Conservation (phyloP, 2,329 filamentous ascomycete species). For the Botrytis deweyae region DNA sequence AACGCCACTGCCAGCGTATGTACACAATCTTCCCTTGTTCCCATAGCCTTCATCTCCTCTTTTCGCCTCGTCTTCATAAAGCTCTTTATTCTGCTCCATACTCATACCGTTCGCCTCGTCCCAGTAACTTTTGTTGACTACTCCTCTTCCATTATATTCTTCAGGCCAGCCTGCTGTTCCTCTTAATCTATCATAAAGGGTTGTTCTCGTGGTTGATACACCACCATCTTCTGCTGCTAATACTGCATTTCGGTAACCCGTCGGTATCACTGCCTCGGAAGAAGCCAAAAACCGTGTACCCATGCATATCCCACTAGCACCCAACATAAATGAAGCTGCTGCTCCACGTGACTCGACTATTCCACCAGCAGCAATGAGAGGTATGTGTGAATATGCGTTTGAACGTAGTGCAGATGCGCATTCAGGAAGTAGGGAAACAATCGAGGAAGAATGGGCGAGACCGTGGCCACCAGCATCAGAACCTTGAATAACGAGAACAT, state of each 20-base stretch:
- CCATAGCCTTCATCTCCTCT: constrained; percentile 55
- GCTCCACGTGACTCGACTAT: constrained; percentile 42
- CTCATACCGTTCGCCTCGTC: constrained; percentile 43
- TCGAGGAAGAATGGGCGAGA: constrained; percentile 35
- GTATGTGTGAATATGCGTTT: constrained; percentile 33
- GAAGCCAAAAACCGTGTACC: constrained; percentile 52
- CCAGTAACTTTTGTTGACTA: constrained; percentile 54
- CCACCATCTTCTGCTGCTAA: constrained; percentile 51
- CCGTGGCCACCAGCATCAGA: constrained; percentile 43
- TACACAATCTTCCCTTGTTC: constrained; percentile 53
- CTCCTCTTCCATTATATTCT: constrained; percentile 56
- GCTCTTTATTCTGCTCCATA: constrained; percentile 43
- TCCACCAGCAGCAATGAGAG: constrained; percentile 41
- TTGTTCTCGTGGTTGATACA: constrained; percentile 49
- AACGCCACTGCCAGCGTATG: constrained; percentile 62
- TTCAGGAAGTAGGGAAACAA: constrained; percentile 42
- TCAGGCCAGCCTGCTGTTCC: constrained; percentile 59
- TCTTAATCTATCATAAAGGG: constrained; percentile 51
- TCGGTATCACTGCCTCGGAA: constrained; percentile 47
- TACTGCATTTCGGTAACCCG: constrained; percentile 49
- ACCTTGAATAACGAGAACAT: constrained; percentile 42
- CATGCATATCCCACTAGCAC: constrained; percentile 46
- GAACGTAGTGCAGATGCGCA: constrained; percentile 35
- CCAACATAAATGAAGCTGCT: constrained; percentile 40
- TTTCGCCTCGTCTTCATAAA: constrained; percentile 47